Base-by-base conservation (phyloP, 2,329 filamentous ascomycete genomes). In the Xylariaceae sp. region DNA sequence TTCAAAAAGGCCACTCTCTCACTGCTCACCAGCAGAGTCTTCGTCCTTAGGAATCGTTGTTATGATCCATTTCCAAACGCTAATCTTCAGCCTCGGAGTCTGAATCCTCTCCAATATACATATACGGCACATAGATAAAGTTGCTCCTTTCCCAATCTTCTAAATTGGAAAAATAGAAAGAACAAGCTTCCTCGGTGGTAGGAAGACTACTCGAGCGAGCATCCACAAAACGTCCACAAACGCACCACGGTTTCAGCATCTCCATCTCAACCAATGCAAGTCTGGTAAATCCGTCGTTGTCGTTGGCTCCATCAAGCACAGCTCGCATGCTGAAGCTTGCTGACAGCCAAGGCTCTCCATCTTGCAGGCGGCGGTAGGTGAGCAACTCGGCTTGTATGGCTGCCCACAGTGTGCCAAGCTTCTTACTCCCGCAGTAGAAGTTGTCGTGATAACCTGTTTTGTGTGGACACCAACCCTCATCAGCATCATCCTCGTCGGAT, bases 351-450 rank as follows among this genome's bases (percentile, higher is more conserved):
- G 25, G 8, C 8, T 29, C 25, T 14, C 25, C 25, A 29, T 29
- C 25, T 29, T 29, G 8, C 8, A 29, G 25, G 8, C 25, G 25
- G 3, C 47, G 44, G 16, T 49, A 49, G 2, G 45, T 50, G 11
- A 50, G 41, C 1, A 48, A 17, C 19, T 48, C 48, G 2, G 35
- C 27, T 16, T 48, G 42, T 10, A 45, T 42, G 11, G 38, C 46
- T n/a, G 48, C 48, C 45, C 48, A 50, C 17, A 48, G 27, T 1
- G 40, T 29, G 1, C 48, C 48, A 1, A 50, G 47, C 2, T 45
- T 22, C 6, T 19, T 25, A 2, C n/a, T 29, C 3, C 22, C 29
- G 14, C 41, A 44, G 16, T 45, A 19, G 5, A 44, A n/a, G 2
- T 48, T 41, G 0, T 20, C 11, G 19, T 40, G 36, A 14, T 35